phyloP scores from a whole-genome alignment of 2,329 filamentous ascomycete genomes.

The Ophiocordyceps sinensis region DNA sequence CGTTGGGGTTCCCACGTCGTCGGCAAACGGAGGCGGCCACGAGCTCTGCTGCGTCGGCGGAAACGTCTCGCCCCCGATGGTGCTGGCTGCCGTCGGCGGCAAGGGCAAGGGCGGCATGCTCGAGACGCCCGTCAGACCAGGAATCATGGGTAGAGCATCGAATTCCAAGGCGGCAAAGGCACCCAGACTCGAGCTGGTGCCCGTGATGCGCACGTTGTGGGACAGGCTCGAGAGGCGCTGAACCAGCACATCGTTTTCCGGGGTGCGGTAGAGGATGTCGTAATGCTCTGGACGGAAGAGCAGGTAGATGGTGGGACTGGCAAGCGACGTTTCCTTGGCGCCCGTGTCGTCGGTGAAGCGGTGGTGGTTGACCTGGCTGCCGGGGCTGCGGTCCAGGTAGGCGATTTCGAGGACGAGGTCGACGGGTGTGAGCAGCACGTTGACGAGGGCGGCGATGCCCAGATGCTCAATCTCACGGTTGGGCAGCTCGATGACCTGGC shows the following conservation, averaged over 20 bases:
- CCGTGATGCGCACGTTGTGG: conserved; percentile 28
- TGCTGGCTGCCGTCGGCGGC: conserved; percentile 10
- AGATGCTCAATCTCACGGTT: conserved; percentile 82
- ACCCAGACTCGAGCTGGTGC: conserved; percentile 22
- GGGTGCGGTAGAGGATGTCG: conserved; percentile 71
- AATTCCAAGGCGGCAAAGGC: conserved; percentile 28
- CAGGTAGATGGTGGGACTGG: conserved; percentile 40
- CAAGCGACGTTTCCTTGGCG: conserved; percentile 23
- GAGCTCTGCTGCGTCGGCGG: conserved; percentile 19
- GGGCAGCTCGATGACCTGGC: conserved; percentile 55
- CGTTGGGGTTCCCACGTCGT: conserved; percentile 9
- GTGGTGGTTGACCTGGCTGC: conserved; percentile 60
- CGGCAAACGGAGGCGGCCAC: conserved; percentile 20
- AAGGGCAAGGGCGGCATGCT: conserved; percentile 20
- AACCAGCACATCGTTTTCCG: conserved; percentile 29
- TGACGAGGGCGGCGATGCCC: conserved; percentile 63
- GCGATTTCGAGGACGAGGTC: conserved; percentile 74
- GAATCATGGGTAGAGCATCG: conserved; percentile 30
- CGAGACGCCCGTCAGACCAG: conserved; percentile 21
- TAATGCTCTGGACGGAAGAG: conserved; percentile 73
- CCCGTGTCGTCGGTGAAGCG: conserved; percentile 44
- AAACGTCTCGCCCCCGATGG: conserved; percentile 15
- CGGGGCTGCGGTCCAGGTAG: conserved; percentile 78
- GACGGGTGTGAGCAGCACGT: conserved; percentile 65
- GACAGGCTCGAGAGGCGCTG: conserved; percentile 34